Evolutionary conservation across 768 basidiomycete species (phyloP).

Genomic region (Psilocybe cyanescens): DNA sequence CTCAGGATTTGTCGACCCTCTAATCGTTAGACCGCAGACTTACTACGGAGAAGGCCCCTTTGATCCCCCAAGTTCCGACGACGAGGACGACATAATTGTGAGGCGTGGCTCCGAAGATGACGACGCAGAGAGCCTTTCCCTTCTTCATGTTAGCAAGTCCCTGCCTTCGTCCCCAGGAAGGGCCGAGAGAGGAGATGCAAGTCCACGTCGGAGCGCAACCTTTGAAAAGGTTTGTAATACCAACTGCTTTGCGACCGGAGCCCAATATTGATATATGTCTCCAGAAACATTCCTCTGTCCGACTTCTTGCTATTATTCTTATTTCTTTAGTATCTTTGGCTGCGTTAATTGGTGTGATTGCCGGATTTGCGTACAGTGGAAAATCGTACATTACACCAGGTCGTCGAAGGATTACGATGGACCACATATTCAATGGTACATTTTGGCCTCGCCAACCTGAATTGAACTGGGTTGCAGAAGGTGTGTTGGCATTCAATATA

Average conservation of each 20-base stretch:
- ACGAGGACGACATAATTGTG: constrained; percentile 43
- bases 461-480: constrained; percentile 92
- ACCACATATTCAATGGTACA: constrained; percentile 93
- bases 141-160: constrained; percentile 21
- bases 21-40: constrained; percentile 25
- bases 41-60: constrained; percentile 84
- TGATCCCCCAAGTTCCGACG: constrained; percentile 79
- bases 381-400: constrained; percentile 55
- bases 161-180: constrained; percentile 27
- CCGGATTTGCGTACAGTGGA: constrained; percentile 74
- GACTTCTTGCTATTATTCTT: constrained; percentile 66
- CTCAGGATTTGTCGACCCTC: constrained; percentile 23
- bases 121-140: constrained; percentile 19
- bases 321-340: constrained; percentile 62
- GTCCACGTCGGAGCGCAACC: constrained; percentile 20
- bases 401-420: constrained; percentile 74
- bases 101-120: constrained; percentile 22
- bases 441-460: constrained; percentile 52
- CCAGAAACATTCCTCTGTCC: constrained; percentile 56
- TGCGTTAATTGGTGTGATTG: constrained; percentile 73
- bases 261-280: neutral
- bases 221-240: constrained; percentile 18
- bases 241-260: neutral
- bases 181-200: constrained; percentile 33
- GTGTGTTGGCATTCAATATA: constrained; percentile 41